Percentiles rank a stretch among this genome's conserved stretches.
Evolutionary conservation across 108 stramenopile species (phyloP).

Genomic region (Schizochytrium sp.): DNA sequence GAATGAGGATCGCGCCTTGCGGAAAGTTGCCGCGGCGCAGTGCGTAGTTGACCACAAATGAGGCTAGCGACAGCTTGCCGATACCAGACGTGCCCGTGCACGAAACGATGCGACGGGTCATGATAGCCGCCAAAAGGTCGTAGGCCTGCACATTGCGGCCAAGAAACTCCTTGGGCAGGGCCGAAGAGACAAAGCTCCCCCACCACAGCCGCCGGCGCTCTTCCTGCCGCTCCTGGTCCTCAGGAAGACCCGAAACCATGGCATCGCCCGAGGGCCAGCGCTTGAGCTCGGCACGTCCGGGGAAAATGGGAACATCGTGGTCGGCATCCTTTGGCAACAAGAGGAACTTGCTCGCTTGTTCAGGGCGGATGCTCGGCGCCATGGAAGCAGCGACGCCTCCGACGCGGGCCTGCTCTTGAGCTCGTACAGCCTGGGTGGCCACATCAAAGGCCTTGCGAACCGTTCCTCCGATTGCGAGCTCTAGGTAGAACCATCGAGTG

Average conservation of each 20-base stretch:
- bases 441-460: conserved; percentile 72
- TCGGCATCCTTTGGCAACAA: conserved; percentile 68
- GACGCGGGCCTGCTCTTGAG: conserved; percentile 51
- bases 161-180: conserved; percentile 67
- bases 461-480: conserved; percentile 63
- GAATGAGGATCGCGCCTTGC: neutral
- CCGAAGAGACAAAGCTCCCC: conserved; percentile 40
- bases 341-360: conserved; percentile 54
- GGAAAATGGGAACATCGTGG: conserved; percentile 67
- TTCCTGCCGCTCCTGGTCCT: conserved; percentile 50
- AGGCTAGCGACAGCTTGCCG: conserved; percentile 61
- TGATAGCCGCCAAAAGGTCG: conserved; percentile 46
- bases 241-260: neutral
- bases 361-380: conserved; percentile 42
- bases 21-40: neutral
- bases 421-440: conserved; percentile 65
- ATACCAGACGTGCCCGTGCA: conserved; percentile 58
- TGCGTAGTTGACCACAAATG: conserved; percentile 62
- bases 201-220: conserved; percentile 30
- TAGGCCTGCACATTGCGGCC: conserved; percentile 73
- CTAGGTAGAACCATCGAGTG: conserved; percentile 68
- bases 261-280: neutral
- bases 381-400: conserved; percentile 33
- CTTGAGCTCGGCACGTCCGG: conserved; percentile 12
- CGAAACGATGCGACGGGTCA: conserved; percentile 54